Percentiles rank a stretch among this genome's conserved stretches.
Conservation (phyloP, 805 yeast species). For the Cyberlindnera xishuangbannaensis region DNA sequence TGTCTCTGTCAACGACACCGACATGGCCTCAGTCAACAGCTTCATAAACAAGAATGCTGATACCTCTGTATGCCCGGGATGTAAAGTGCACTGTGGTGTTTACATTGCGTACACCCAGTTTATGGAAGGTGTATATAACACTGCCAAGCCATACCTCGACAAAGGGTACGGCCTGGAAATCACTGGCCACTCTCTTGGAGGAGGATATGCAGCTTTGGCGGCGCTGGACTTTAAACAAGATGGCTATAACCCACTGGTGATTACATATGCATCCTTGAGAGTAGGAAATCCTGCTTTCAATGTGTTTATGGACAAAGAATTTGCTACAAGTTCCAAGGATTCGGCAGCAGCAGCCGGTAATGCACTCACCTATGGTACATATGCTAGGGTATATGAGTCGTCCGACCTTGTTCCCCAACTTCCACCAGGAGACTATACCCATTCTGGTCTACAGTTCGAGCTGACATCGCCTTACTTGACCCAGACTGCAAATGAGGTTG, state of each 20-base stretch:
- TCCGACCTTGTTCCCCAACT: constrained; percentile 53
- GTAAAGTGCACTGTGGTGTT: constrained; percentile 64
- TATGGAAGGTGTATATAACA: constrained; percentile 30
- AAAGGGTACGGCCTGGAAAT: constrained; percentile 47
- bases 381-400: constrained; percentile 50
- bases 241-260: constrained; percentile 51
- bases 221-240: constrained; percentile 56
- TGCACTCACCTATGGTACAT: constrained; percentile 23
- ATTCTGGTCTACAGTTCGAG: constrained; percentile 29
- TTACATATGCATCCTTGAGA: constrained; percentile 61
- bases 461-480: constrained; percentile 31
- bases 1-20: background rate
- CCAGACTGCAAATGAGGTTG: constrained; percentile 22
- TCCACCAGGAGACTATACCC: constrained; percentile 44
- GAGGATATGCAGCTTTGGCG: constrained; percentile 56
- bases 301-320: constrained; percentile 45
- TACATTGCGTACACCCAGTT: constrained; percentile 40
- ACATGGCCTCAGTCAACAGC: background rate
- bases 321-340: constrained; percentile 33
- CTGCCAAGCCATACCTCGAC: constrained; percentile 27
- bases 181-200: constrained; percentile 76
- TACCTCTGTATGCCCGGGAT: constrained; percentile 36
- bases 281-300: constrained; percentile 50
- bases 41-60: constrained; percentile 5
- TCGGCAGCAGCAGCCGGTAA: constrained; percentile 28